These are phyloP conservation scores for Gymnopus androsaceus DNA, from an alignment of 1,284 basidiomycete species.

Conservation along the genomic window DNA sequence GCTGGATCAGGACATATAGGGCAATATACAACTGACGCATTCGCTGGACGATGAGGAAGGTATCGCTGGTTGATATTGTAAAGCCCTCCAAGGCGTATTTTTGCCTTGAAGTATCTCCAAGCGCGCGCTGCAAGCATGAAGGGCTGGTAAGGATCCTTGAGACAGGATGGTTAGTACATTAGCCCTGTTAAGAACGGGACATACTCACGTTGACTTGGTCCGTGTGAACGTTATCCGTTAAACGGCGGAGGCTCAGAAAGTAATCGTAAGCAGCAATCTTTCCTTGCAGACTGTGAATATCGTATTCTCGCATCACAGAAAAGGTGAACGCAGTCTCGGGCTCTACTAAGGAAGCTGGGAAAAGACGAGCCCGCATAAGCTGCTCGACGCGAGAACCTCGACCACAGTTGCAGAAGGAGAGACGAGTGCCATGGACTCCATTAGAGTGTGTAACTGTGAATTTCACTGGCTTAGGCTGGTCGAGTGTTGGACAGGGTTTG, in stretches of 20 bases:
- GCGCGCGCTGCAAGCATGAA: slow-evolving; percentile 26
- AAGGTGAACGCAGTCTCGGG: slow-evolving; percentile 14
- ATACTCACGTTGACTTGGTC: slow-evolving; percentile 15
- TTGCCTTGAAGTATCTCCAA: slow-evolving; percentile 23
- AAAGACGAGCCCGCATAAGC: slow-evolving; percentile 7
- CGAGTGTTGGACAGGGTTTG: not conserved
- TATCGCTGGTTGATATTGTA: slow-evolving; percentile 26
- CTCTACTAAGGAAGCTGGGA: slow-evolving; percentile 1
- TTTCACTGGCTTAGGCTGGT: not conserved
- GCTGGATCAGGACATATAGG: slow-evolving; percentile 21
- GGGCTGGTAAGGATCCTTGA: slow-evolving; percentile 20
- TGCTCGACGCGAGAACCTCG: not conserved
- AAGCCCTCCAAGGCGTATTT: slow-evolving; percentile 25
- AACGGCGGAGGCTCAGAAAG: not conserved
- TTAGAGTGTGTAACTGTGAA: slow-evolving; percentile 7
- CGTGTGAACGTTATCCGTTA: slow-evolving; percentile 12
- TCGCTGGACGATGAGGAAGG: slow-evolving; percentile 18
- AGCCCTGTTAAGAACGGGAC: not conserved
- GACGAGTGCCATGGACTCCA: slow-evolving; percentile 5
- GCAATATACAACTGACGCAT: slow-evolving; percentile 24
- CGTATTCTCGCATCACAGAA: slow-evolving; percentile 6
- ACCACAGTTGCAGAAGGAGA: slow-evolving; percentile 2
- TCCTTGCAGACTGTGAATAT: slow-evolving; percentile 7
- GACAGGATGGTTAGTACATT: not conserved
- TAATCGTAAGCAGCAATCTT: slow-evolving; percentile 11